Evolutionary conservation across 2,329 filamentous ascomycete genomes (phyloP).

Genomic region (Penicillium frequentans): DNA sequence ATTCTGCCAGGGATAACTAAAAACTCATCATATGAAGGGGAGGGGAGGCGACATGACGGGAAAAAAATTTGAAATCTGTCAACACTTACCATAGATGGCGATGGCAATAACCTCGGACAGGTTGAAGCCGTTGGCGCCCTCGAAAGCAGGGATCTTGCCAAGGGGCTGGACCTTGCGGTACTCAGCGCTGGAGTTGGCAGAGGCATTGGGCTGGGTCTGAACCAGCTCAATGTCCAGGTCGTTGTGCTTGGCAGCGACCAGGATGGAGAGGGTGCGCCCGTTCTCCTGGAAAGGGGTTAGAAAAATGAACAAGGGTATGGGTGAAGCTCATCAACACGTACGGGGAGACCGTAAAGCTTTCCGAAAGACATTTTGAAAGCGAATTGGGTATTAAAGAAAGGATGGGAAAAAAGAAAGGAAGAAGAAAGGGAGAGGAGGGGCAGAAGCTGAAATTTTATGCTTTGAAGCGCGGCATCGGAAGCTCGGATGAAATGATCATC

Average conservation of each 20-base stretch:
- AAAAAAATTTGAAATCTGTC: slow-evolving; percentile 14
- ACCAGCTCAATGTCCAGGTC: slow-evolving; percentile 87
- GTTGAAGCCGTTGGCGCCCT: slow-evolving; percentile 86
- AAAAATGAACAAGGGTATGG: slow-evolving; percentile 1
- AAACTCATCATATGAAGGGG: slow-evolving; percentile 64
- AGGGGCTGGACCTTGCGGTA: slow-evolving; percentile 85
- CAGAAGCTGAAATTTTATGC: slow-evolving; percentile 24
- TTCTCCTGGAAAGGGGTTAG: slow-evolving; percentile 63
- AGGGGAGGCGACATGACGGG: not conserved
- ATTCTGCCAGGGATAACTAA: slow-evolving; percentile 99
- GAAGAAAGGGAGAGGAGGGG: slow-evolving; percentile 17
- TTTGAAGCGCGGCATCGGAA: slow-evolving; percentile 9
- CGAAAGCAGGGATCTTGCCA: slow-evolving; percentile 89
- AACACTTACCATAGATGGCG: slow-evolving; percentile 89
- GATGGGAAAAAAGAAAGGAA: slow-evolving; percentile 10
- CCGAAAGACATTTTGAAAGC: slow-evolving; percentile 82
- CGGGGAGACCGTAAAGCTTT: slow-evolving; percentile 88
- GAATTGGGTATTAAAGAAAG: slow-evolving; percentile 15
- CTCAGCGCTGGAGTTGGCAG: slow-evolving; percentile 66
- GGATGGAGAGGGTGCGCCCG: slow-evolving; percentile 83
- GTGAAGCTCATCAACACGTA: slow-evolving; percentile 48
- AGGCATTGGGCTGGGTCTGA: slow-evolving; percentile 56
- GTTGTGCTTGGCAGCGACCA: slow-evolving; percentile 96
- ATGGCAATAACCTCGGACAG: slow-evolving; percentile 92
- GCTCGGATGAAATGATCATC: slow-evolving; percentile 20